Percentiles rank a stretch among this genome's conserved stretches.
phyloP scores from a whole-genome alignment of 768 basidiomycete species.

The Lactarius akahatsu region DNA sequence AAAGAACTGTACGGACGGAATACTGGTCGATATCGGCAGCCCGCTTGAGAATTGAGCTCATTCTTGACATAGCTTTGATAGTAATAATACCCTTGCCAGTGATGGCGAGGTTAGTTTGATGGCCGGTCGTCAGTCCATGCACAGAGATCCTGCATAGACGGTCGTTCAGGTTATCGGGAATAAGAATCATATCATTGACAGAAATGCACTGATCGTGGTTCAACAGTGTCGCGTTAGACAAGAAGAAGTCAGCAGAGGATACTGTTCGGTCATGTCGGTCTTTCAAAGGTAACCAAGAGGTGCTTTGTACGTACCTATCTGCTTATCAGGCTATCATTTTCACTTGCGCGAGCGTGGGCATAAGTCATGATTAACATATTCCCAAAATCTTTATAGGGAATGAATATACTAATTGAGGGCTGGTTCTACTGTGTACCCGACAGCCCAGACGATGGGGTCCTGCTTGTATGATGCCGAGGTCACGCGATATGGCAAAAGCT shows the following conservation, averaged over 20 bases:
- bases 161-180: conserved; percentile 4
- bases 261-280: conserved; percentile 24
- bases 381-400: conserved; percentile 29
- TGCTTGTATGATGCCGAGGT: too few species aligned
- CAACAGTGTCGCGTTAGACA: conserved; percentile 43
- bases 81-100: conserved; percentile 72
- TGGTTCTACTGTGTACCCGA: conserved; percentile 29
- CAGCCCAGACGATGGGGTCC: too few species aligned
- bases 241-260: conserved; percentile 33
- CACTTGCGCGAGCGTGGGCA: conserved; percentile 33
- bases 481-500: too few species aligned
- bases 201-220: conserved; percentile 54
- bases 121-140: conserved; percentile 34
- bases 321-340: conserved; percentile 31
- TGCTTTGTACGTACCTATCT: conserved; percentile 24
- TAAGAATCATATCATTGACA: conserved; percentile 47
- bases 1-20: conserved; percentile 28
- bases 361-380: conserved; percentile 40
- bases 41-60: conserved; percentile 38
- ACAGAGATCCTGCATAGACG: conserved; percentile 19
- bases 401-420: conserved; percentile 24
- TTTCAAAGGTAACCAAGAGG: neutral
- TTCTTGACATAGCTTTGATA: conserved; percentile 61
- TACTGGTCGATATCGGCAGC: conserved; percentile 31
- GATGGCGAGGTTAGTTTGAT: conserved; percentile 69